phyloP scores from a whole-genome alignment of 495 filamentous ascomycete genomes.

The Trichoderma virens region DNA sequence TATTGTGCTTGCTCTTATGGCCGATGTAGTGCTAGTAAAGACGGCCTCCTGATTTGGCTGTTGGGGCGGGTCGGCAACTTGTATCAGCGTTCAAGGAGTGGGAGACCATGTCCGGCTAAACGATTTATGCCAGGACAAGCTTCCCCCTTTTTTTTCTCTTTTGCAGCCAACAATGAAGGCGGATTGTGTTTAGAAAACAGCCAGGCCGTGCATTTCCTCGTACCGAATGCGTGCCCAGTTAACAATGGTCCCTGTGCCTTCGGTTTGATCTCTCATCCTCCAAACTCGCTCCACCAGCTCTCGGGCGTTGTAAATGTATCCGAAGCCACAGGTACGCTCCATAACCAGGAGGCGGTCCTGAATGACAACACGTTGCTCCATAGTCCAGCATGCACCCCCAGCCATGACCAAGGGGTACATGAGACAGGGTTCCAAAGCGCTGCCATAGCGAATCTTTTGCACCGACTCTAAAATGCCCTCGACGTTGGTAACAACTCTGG shows the following conservation, averaged over 20 bases:
- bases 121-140: no score
- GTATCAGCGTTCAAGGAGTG: no score
- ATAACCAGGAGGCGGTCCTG: slow-evolving; percentile 10
- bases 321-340: slow-evolving; percentile 12
- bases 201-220: slow-evolving; percentile 11
- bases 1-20: no score
- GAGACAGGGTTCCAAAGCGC: slow-evolving; percentile 9
- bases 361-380: slow-evolving; percentile 9
- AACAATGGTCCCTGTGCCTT: not conserved
- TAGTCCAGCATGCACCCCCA: slow-evolving; percentile 4
- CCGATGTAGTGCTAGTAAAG: no score
- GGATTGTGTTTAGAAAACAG: not conserved
- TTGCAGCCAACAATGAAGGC: no score
- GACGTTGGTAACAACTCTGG: not conserved
- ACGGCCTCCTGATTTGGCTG: no score
- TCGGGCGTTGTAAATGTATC: slow-evolving; percentile 10
- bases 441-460: slow-evolving; percentile 11
- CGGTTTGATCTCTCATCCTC: slow-evolving; percentile 8
- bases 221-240: slow-evolving; percentile 11
- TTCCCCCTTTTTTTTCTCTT: no score
- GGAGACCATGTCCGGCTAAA: no score
- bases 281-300: slow-evolving; percentile 10
- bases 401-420: slow-evolving; percentile 10
- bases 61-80: no score
- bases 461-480: slow-evolving; percentile 7